phyloP scores from a whole-genome alignment of 1,139 yeast species.

The Fermentozyma sake region DNA sequence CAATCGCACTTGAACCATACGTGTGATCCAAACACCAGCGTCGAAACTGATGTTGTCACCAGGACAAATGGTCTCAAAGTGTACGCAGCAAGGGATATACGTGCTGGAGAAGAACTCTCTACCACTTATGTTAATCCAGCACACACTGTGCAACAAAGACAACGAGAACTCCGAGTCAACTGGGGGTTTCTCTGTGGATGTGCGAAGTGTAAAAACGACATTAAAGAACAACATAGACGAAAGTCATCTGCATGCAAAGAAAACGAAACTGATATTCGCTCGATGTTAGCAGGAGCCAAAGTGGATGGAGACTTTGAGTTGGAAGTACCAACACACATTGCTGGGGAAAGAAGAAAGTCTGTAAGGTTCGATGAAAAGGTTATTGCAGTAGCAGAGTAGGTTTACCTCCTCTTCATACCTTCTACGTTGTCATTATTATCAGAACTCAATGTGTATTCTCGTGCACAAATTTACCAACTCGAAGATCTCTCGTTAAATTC shows the following conservation, averaged over 20 bases:
- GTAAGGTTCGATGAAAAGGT: conserved; percentile 71
- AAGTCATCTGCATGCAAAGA: conserved; percentile 22
- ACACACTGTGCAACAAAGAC: conserved; percentile 60
- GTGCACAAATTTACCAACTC: too few relatives aligned
- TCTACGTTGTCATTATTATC: too few relatives aligned
- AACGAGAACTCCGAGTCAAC: conserved; percentile 63
- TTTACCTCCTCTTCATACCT: too few relatives aligned
- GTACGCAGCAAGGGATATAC: conserved; percentile 52
- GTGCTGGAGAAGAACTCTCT: conserved; percentile 62
- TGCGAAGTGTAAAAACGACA: conserved; percentile 58
- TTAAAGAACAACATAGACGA: conserved; percentile 33
- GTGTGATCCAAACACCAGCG: conserved; percentile 69
- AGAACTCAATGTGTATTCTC: too few relatives aligned
- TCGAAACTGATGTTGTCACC: conserved; percentile 42
- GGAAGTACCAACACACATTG: conserved; percentile 33
- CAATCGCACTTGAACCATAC: conserved; percentile 75
- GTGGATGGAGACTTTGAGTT: conserved; percentile 47
- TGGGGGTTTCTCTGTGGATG: conserved; percentile 85
- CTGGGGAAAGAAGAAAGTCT: conserved; percentile 58
- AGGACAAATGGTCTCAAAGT: conserved; percentile 56
- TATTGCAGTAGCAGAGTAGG: conserved; percentile 27
- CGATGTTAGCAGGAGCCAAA: conserved; percentile 38
- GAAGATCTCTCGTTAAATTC: too few relatives aligned
- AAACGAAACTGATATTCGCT: conserved; percentile 34
- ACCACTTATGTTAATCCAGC: conserved; percentile 70